These are phyloP conservation scores for Lithospermum erythrorhizon DNA, from an alignment of 257 asterid genomes.

Conservation along the genomic window DNA sequence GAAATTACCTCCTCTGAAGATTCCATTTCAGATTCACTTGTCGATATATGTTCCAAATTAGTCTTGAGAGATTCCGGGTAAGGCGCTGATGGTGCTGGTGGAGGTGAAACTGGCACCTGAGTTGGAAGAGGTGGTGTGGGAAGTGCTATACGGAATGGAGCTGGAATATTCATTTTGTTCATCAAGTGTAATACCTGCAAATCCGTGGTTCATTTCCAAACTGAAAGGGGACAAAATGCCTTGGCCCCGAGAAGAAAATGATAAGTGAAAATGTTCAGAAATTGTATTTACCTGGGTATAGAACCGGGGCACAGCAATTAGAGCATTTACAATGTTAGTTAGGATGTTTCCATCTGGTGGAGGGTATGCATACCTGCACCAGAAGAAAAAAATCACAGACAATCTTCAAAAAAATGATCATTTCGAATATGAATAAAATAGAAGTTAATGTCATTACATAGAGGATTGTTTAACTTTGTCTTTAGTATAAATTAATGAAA, in stretches of 20 bases:
- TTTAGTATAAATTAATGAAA: too few species aligned
- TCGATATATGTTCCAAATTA: constrained; percentile 28
- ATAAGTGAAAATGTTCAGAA: background rate
- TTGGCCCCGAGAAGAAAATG: constrained; percentile 3
- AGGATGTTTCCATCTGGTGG: constrained; percentile 92
- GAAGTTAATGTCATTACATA: too few species aligned
- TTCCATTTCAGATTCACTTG: constrained; percentile 86
- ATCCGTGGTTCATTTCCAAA: constrained; percentile 1
- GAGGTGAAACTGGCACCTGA: constrained; percentile 39
- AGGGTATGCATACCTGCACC: constrained; percentile 76
- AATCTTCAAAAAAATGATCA: background rate
- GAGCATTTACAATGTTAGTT: constrained; percentile 88
- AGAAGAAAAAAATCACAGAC: constrained; percentile 2
- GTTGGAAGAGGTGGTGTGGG: constrained; percentile 85
- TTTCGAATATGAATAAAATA: too few species aligned
- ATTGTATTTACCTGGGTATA: constrained; percentile 65
- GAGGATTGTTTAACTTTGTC: too few species aligned
- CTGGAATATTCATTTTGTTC: constrained; percentile 99
- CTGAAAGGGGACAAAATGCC: background rate
- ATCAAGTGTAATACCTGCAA: constrained; percentile 89
- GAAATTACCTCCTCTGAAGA: constrained; percentile 83
- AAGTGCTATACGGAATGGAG: constrained; percentile 83
- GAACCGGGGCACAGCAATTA: constrained; percentile 93
- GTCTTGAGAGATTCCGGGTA: constrained; percentile 38
- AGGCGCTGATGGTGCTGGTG: constrained; percentile 38